Base-by-base conservation (phyloP, 106 monocot species). In the Platanthera zijinensis region DNA sequence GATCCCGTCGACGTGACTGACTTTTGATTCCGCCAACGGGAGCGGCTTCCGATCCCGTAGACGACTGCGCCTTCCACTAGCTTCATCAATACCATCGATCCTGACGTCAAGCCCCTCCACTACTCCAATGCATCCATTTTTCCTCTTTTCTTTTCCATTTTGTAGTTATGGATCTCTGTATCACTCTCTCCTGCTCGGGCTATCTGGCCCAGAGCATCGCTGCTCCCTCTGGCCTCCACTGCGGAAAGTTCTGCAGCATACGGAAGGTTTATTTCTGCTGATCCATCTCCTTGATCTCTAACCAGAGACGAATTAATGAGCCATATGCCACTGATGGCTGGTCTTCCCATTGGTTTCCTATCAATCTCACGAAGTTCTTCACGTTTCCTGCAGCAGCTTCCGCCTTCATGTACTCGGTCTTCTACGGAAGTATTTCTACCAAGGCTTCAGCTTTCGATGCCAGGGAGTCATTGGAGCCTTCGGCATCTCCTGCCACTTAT, bases 141-240 rank as follows among this genome's bases (percentile, higher is more conserved):
- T 77, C 6, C 30, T 52, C 57, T 6, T 71, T 32, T n/a, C 11
- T 84, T 28, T 7, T 69, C 48, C 78, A 75, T 19, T 2, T 83
- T 10, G 57, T 69, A 4, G 45, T 56, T 62, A 96, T 96, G 96
- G 90, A 92, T 76, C 85, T 93, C 70, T 78, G 90, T 18, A 63
- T 80, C 78, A 89, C 93, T 79, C 10, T 96, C 57, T 88, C 95
- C 68, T 82, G 82, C 83, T 96, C 96, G 39, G 84, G 81, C 57
- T 89, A 86, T 80, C 28, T 93, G 22, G 89, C 90, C 28, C 90
- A 92, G 53, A 82, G 48, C 74, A 51, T 92, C 78, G 87, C 85
- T 77, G 76, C 86, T 48, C 80, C 88, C 50, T 79, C 79, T 63
- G 80, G 76, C 17, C 2, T 73, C 75, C 86, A 88, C 39, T 83